Percentiles rank a stretch among this genome's conserved stretches.
phyloP scores from a whole-genome alignment of 2,329 filamentous ascomycete genomes.

The Tolypocladium tundrense region DNA sequence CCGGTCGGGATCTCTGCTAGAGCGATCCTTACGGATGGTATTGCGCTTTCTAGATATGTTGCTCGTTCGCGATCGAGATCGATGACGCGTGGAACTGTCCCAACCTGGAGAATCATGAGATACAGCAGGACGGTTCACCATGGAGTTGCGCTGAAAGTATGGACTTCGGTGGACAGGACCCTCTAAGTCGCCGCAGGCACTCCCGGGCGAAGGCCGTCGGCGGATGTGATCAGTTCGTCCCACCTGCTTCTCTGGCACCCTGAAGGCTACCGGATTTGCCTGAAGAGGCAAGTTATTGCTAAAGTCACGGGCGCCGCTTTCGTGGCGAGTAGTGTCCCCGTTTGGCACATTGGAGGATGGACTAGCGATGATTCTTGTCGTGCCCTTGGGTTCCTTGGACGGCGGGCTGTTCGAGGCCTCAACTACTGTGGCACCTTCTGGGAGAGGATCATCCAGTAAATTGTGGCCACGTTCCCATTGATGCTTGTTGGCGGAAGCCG shows the following conservation, averaged over 20 bases:
- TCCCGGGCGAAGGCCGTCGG: conserved; percentile 9
- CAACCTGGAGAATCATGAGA: conserved; percentile 1
- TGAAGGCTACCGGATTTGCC: too few relatives aligned
- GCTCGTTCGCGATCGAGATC: conserved; percentile 18
- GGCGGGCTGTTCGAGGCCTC: neutral
- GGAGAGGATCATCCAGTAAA: neutral
- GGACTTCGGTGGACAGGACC: conserved; percentile 13
- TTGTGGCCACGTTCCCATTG: neutral
- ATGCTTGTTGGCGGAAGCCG: neutral
- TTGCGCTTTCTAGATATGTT: conserved; percentile 22
- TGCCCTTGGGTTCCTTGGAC: neutral
- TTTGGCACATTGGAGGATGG: neutral
- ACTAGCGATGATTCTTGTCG: neutral
- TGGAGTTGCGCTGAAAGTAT: neutral
- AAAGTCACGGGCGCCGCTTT: neutral
- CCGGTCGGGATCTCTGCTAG: conserved; percentile 10
- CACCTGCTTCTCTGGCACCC: neutral
- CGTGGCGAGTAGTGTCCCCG: neutral
- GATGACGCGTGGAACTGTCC: conserved; percentile 1
- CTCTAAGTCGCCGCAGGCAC: conserved; percentile 22
- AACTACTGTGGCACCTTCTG: neutral
- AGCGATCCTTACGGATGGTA: conserved; percentile 5
- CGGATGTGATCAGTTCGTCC: neutral
- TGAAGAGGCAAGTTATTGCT: neutral
- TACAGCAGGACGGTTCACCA: neutral